These are phyloP conservation scores for Lactarius hengduanensis DNA, from an alignment of 768 basidiomycete genomes.

Conservation along the genomic window DNA sequence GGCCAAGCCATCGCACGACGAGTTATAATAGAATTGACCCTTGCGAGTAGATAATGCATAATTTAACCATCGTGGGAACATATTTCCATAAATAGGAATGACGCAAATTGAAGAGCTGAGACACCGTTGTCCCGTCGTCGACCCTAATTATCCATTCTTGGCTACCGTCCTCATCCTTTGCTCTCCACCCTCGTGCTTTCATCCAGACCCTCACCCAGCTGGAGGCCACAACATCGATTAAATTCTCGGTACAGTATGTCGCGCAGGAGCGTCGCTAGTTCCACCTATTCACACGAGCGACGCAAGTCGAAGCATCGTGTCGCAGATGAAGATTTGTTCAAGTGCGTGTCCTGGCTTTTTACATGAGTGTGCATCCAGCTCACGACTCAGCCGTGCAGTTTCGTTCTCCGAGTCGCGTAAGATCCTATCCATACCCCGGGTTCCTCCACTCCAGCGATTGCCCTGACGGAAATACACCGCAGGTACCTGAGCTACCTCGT, in stretches of 20 bases:
- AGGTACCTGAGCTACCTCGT: constrained; percentile 75
- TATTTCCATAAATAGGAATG: constrained; percentile 4
- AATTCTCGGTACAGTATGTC: constrained; percentile 45
- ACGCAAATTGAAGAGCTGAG: background rate
- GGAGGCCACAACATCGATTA: background rate
- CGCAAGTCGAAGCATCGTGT: constrained; percentile 74
- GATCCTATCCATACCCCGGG: constrained; percentile 33
- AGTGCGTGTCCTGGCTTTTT: constrained; percentile 50
- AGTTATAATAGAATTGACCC: constrained; percentile 1
- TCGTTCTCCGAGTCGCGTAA: constrained; percentile 82
- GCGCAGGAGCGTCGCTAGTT: constrained; percentile 67
- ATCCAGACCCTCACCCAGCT: background rate
- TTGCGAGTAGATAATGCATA: background rate
- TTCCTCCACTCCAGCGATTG: background rate
- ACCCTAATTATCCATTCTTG: constrained; percentile 1
- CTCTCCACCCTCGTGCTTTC: background rate
- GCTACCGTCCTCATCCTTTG: background rate
- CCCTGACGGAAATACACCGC: constrained; percentile 16
- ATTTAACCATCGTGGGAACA: constrained; percentile 7
- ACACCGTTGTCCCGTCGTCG: background rate
- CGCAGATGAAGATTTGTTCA: constrained; percentile 82
- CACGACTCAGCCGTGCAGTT: constrained; percentile 44
- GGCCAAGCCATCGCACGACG: constrained; percentile 6
- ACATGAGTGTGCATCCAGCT: constrained; percentile 19
- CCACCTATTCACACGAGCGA: constrained; percentile 54